phyloP scores from a whole-genome alignment of 768 basidiomycete genomes.

The Lactarius deliciosus region DNA sequence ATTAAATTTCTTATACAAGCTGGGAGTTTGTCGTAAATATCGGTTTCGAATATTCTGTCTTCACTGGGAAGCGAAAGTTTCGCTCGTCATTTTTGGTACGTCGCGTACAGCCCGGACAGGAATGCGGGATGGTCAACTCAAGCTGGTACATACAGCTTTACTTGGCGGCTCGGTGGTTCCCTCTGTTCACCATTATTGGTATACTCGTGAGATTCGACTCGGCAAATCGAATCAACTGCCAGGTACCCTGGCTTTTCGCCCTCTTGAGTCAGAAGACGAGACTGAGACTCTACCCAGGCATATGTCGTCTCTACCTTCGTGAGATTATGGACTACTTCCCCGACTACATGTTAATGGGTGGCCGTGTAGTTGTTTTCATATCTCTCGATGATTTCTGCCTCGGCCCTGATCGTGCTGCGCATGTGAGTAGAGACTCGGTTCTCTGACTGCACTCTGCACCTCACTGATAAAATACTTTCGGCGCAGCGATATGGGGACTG shows the following conservation, averaged over 20 bases:
- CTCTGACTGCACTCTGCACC: background rate
- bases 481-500: constrained; percentile 8
- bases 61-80: background rate
- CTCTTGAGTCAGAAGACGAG: background rate
- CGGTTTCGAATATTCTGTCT: background rate
- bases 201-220: background rate
- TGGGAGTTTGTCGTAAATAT: background rate
- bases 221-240: background rate
- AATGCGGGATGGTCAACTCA: background rate
- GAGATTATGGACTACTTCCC: background rate
- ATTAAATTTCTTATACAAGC: background rate
- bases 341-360: background rate
- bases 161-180: background rate
- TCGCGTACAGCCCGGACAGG: background rate
- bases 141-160: background rate
- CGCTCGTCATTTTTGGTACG: background rate
- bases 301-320: background rate
- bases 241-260: background rate
- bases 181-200: background rate
- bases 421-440: constrained; percentile 15
- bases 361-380: constrained; percentile 1
- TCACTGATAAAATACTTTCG: background rate
- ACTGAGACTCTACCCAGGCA: background rate
- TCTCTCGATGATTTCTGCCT: constrained; percentile 8
- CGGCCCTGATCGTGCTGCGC: constrained; percentile 20